These are phyloP conservation scores for Tillandsia leiboldiana DNA, from an alignment of 176 grass and related monocot genomes.

Conservation along the genomic window DNA sequence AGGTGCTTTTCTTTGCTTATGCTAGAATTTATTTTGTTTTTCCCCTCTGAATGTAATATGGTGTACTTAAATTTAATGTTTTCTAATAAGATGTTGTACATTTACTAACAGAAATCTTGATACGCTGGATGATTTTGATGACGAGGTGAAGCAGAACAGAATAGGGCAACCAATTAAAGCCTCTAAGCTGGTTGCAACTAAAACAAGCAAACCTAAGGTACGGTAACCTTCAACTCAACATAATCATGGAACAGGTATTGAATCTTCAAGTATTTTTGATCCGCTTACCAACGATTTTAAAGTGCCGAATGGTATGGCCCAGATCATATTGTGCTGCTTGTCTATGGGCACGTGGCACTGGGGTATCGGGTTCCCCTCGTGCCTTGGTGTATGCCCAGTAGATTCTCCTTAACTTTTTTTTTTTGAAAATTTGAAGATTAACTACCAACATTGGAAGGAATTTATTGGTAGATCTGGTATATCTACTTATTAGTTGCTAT, in stretches of 20 bases:
- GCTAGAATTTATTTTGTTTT: neutral
- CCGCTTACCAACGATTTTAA: too few relatives aligned
- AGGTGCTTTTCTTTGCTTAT: conserved; percentile 27
- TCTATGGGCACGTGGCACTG: too few relatives aligned
- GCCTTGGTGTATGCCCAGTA: too few relatives aligned
- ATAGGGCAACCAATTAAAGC: conserved; percentile 28
- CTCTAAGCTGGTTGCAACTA: conserved; percentile 29
- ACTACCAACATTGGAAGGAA: too few relatives aligned
- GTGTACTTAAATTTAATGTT: conserved; percentile 13
- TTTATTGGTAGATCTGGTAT: too few relatives aligned
- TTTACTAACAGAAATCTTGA: conserved; percentile 37
- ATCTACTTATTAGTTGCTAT: too few relatives aligned
- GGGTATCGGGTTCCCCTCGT: too few relatives aligned
- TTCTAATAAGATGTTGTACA: conserved; percentile 20
- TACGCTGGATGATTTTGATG: conserved; percentile 66
- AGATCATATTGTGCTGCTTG: too few relatives aligned
- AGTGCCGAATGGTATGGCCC: too few relatives aligned
- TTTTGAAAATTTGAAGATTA: too few relatives aligned
- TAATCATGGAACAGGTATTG: neutral
- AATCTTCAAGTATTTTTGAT: neutral
- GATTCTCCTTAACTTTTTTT: too few relatives aligned
- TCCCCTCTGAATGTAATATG: conserved; percentile 3
- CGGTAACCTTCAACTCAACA: neutral
- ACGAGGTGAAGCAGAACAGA: conserved; percentile 52
- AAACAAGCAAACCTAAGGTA: conserved; percentile 73